Base-by-base conservation (phyloP, 2,329 filamentous ascomycete species). In the Byssothecium circinans region DNA sequence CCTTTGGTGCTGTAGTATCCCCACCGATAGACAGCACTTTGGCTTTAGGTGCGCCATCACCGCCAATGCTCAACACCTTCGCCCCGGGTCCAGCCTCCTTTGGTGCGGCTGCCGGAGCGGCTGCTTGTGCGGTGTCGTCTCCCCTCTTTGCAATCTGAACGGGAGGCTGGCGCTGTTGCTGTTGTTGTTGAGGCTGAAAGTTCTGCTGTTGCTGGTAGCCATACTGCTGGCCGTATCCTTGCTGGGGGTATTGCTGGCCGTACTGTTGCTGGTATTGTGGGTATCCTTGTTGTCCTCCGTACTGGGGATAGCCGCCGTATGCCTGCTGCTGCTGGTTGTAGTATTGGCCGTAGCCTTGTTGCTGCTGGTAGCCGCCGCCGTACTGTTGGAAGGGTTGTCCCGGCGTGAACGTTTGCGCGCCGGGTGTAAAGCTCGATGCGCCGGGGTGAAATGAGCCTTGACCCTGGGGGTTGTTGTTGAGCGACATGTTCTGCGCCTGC, bases 341-440 rank as follows among this genome's bases (percentile, higher is more conserved):
- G 43, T 63, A 78, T 59, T 82, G 78, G 54, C 82, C 80, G 58
- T 83, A 81, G 19, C 46, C 46, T 11, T 49, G 43, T 43, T 69
- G 68, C 41, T 68, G 65, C 42, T 69, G 66, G 44, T 61, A 58
- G 32, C 59, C 60, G 25, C 58, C 58, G 30, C 54, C 80, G 53
- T 82, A 79, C 53, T 77, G 74, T 57, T 78, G 83, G 61, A 80
- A 91, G 51, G 75, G 74, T 69, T 91, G 87, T 40, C 86, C 86
- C 8, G 88, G 88, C 47, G 86, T 82, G 70, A 91, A 92, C 18
- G 81, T 71, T 53, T 83, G 76, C 27, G 87, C 87, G 41, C 82
- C 83, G 15, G 89, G 89, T 39, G 86, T 83, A 75, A 95, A 94
- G 17, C 86, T 79, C 49, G 83, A 76, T 48, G 83, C 85, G 50